Evolutionary conservation across 257 asterid genomes (phyloP), one percentile per base, ranked within the genome.

Genomic region (Penstemon eatonii): DNA sequence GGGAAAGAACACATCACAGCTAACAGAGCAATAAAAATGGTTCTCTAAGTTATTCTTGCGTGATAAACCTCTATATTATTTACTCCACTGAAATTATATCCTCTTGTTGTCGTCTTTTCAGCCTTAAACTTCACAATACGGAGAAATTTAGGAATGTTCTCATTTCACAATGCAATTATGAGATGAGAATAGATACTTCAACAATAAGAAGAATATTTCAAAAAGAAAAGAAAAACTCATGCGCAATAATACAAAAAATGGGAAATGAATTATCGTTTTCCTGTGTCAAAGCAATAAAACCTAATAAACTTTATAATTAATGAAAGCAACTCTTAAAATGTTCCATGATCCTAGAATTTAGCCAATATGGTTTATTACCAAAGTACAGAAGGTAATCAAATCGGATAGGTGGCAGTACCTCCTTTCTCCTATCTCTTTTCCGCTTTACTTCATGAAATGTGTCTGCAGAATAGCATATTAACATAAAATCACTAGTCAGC

Each of bases 401-500:
- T 69, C 19, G 60, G n/a, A 60, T 19, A 76, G 54, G n/a, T 6
- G 56, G 60, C 25, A 47, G 45, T 83, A 91, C 97, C 97, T 85
- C 95, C 78, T 87, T 91, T 76, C 77, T 91, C 58, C 85, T 81
- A 67, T 84, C 89, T 38, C 95, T 90, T 66, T 88, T 91, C 77
- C 96, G 79, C 74, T 83, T 86, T 19, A 89, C 97, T 79, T 91
- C 97, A 67, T 91, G 97, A 78, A 91, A 91, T 45, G 97, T 78
- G 76, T 91, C 97, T 91, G 95, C 73, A 71, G 41, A 67, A 66
- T 70, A 68, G 69, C 11, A 68, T 54, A 52, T 47, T 70, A 68
- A 73, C 8, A 68, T 54, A 52, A 52, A 50, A 56, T 50, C 60
- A 72, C 51, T 67, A 36, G 60, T 77, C 61, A 79, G 83, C 62